phyloP scores from a whole-genome alignment of 2,329 filamentous ascomycete genomes.

The Arthrinium phaeospermum region DNA sequence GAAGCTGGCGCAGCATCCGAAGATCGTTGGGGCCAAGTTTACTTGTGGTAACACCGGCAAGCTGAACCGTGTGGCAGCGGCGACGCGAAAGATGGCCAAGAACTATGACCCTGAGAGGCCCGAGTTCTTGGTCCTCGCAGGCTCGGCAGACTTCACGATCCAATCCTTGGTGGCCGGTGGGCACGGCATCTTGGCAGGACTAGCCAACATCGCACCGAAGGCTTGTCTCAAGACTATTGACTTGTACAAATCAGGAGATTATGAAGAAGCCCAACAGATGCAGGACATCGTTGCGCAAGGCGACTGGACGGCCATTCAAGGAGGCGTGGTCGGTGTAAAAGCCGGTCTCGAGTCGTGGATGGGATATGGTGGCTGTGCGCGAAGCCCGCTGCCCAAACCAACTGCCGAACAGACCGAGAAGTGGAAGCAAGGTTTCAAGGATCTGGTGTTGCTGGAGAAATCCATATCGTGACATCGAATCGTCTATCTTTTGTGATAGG shows the following conservation, averaged over 20 bases:
- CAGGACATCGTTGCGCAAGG: constrained; percentile 71
- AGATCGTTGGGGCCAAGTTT: constrained; percentile 72
- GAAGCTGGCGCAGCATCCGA: constrained; percentile 63
- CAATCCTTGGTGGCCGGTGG: constrained; percentile 72
- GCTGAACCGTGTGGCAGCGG: constrained; percentile 66
- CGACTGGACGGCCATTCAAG: constrained; percentile 75
- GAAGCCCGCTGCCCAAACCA: constrained; percentile 57
- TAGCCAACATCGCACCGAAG: constrained; percentile 74
- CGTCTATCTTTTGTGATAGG: constrained; percentile 19
- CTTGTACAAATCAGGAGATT: constrained; percentile 62
- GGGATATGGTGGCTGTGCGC: constrained; percentile 67
- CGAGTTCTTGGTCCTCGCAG: constrained; percentile 72
- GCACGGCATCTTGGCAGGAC: constrained; percentile 73
- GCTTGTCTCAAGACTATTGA: constrained; percentile 67
- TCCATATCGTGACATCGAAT: constrained; percentile 42
- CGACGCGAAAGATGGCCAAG: constrained; percentile 52
- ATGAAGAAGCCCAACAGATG: constrained; percentile 64
- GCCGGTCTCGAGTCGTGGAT: constrained; percentile 68
- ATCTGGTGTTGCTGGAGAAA: constrained; percentile 58
- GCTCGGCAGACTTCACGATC: constrained; percentile 75
- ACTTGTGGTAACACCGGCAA: constrained; percentile 76
- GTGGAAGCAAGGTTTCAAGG: constrained; percentile 63
- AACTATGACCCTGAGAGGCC: constrained; percentile 42
- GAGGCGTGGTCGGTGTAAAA: constrained; percentile 75
- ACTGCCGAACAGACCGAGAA: constrained; percentile 52